A percentile compares a stretch with the other conserved stretches of the same genome.
phyloP scores from a whole-genome alignment of 2,329 filamentous ascomycete genomes.

The Exophiala dermatitidis region DNA sequence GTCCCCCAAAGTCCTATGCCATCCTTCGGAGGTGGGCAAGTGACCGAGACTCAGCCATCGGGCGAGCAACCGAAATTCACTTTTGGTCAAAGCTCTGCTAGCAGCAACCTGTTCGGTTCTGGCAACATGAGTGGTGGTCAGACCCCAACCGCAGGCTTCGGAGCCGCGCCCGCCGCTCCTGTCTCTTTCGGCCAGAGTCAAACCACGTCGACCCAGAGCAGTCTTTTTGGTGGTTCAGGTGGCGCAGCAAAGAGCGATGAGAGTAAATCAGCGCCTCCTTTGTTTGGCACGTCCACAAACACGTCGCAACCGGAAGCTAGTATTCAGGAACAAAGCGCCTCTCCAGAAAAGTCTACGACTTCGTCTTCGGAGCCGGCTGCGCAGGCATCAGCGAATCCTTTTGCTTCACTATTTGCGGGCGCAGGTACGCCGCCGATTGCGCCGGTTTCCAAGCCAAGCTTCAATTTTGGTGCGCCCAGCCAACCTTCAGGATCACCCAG shows the following conservation, averaged over 20 bases:
- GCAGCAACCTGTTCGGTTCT: constrained; percentile 7
- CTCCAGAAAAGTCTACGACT: constrained; percentile 9
- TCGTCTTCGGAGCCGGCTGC: constrained; percentile 1
- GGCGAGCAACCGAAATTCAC: constrained; percentile 6
- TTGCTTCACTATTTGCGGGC: constrained; percentile 15
- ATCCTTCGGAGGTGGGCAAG: constrained; percentile 8
- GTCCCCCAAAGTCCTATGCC: constrained; percentile 11
- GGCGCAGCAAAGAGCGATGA: constrained; percentile 6
- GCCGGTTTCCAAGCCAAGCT: constrained; percentile 1
- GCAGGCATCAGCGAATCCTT: constrained; percentile 12
- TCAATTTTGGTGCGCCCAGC: constrained; percentile 1
- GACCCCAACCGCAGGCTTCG: constrained; percentile 1
- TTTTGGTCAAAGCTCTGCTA: constrained; percentile 11
- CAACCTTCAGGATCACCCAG: background rate
- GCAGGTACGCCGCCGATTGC: background rate
- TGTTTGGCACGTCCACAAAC: constrained; percentile 7
- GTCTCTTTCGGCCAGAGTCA: constrained; percentile 14
- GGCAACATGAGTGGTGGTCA: constrained; percentile 1
- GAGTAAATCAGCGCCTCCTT: constrained; percentile 2
- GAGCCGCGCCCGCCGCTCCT: background rate
- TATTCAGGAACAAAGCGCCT: background rate
- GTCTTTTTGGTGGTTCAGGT: constrained; percentile 6
- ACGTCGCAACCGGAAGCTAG: constrained; percentile 3
- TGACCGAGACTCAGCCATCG: background rate
- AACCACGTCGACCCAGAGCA: background rate